Evolutionary conservation across 129 eudicot genomes (phyloP), one percentile per base, ranked within the genome.

Genomic region (Daucus carota): DNA sequence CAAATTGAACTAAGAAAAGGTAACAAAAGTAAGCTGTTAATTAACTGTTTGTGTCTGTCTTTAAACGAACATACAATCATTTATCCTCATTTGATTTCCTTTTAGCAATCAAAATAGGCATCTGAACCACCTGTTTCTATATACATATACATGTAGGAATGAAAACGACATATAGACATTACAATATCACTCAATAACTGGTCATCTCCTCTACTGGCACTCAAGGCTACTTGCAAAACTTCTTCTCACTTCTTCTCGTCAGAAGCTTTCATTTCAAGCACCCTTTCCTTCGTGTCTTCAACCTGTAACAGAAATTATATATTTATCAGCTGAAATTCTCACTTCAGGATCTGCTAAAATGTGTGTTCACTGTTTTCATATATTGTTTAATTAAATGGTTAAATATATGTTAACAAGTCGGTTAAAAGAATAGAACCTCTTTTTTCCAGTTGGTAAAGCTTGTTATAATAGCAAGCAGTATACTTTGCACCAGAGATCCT

Each of bases 401-500:
- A 1, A 22, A 6, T 8, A 54, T 22, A 54, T 62, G 18, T 28
- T 28, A 28, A 14, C 36, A 62, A 62, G 44, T 33, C 12, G 5
- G 28, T 67, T 31, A 18, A 20, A 68, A n/a, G n/a, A 68, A 16
- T 18, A 45, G 20, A 75, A 83, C 89, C 89, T 83, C 82, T 77
- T 82, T 80, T 73, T 75, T 33, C 89, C 89, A 86, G 22, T 86
- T 75, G 5, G 75, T 86, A 75, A 74, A 57, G 67, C 82, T 38
- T 33, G 86, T 75, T 28, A 83, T 14, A 2, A 83, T 43, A 46
- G 52, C 22, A 62, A 86, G 73, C 76, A 81, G 67, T 40, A 72
- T 2, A 8, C 82, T 26, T 66, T 86, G 84, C 60, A 83, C 78
- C n/a, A 59, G 20, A 10, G 89, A 34, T 44, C 83, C 87, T 20